A percentile compares a stretch with the other conserved stretches of the same genome.
phyloP scores from a whole-genome alignment of 805 yeast genomes.

The Starmerella scarabaei region DNA sequence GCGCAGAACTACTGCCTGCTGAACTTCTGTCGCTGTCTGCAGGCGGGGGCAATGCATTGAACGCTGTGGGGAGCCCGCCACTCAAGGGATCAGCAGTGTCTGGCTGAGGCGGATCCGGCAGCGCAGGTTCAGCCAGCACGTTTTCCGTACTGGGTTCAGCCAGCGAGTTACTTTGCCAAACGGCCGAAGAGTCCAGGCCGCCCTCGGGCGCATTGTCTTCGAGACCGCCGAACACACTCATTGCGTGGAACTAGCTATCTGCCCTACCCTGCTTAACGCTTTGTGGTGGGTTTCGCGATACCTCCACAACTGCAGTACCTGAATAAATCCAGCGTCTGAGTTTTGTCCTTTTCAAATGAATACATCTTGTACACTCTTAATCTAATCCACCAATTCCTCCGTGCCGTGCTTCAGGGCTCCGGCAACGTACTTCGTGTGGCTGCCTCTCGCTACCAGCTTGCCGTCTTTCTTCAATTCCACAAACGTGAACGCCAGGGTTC shows the following conservation, averaged over 20 bases:
- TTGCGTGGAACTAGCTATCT: too few species aligned
- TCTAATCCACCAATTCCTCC: not conserved
- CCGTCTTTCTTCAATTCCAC: constrained; percentile 22
- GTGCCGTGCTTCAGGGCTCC: not conserved
- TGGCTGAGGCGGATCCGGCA: not conserved
- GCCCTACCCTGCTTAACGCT: too few species aligned
- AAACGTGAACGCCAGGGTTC: constrained; percentile 32
- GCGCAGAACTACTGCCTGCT: too few species aligned
- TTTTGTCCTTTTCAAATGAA: too few species aligned
- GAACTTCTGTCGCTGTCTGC: too few species aligned
- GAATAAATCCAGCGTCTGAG: too few species aligned
- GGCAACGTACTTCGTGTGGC: constrained; percentile 30
- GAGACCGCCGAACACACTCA: constrained; percentile 23
- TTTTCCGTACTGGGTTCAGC: not conserved
- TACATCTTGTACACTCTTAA: too few species aligned
- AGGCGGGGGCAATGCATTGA: too few species aligned
- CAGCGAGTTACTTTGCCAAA: not conserved
- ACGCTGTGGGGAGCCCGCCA: not conserved
- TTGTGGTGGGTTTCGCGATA: too few species aligned
- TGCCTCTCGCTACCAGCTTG: constrained; percentile 29
- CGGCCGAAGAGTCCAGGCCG: constrained; percentile 4
- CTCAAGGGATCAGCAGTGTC: not conserved
- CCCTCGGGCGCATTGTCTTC: constrained; percentile 25
- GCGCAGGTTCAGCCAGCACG: not conserved
- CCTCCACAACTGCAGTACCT: too few species aligned